Conservation (phyloP, 352 stramenopile genomes). For the Globisporangium carolinianum region DNA sequence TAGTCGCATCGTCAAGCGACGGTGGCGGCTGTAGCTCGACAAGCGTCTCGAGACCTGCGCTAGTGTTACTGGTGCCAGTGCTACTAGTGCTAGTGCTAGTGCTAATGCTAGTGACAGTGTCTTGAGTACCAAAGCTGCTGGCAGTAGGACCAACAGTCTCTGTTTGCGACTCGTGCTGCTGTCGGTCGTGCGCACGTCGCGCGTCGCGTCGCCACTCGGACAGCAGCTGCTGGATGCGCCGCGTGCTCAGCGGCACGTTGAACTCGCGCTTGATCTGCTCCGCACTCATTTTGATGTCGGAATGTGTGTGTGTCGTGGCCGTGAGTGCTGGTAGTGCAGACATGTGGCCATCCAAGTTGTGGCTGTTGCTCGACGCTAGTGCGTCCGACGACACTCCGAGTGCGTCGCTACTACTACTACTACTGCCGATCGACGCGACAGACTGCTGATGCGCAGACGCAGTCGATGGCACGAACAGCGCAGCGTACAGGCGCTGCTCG, state of each 20-base stretch:
- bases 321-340: neutral
- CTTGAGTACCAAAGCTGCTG: too few species aligned
- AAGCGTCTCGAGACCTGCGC: neutral
- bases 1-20: too few species aligned
- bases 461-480: constrained; percentile 17
- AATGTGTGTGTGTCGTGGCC: too few species aligned
- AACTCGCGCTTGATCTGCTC: constrained; percentile 44
- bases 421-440: neutral
- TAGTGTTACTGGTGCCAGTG: neutral
- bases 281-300: constrained; percentile 28
- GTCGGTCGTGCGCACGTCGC: constrained; percentile 24
- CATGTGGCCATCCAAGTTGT: neutral
- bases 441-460: neutral
- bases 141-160: neutral
- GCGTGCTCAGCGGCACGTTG: constrained; percentile 38
- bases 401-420: neutral
- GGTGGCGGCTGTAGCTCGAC: neutral
- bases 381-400: too few species aligned
- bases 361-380: neutral
- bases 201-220: constrained; percentile 36
- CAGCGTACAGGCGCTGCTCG: constrained; percentile 30
- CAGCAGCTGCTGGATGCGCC: constrained; percentile 50
- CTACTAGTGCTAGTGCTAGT: too few species aligned
- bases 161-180: neutral
- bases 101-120: too few species aligned